Conservation (phyloP, 208 protist genomes). For the Sergeia podlipaevii region DNA sequence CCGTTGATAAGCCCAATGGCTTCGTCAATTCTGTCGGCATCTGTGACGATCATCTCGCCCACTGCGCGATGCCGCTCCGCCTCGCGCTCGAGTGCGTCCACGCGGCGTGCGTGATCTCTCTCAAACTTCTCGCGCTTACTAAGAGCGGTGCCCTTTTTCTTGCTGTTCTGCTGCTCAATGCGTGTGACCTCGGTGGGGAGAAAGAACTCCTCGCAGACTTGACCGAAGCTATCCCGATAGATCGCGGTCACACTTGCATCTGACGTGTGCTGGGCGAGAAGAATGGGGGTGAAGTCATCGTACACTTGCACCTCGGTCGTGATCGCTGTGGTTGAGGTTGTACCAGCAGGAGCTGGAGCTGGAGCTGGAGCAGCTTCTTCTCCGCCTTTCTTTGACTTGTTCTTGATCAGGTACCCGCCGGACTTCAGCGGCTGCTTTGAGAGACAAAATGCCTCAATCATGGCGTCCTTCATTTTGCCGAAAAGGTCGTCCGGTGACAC, state of each 20-base stretch:
- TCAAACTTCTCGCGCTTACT: conserved; percentile 92
- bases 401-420: conserved; percentile 62
- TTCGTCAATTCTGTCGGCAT: conserved; percentile 89
- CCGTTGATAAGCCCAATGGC: conserved; percentile 87
- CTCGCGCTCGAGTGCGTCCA: conserved; percentile 67
- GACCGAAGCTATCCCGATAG: conserved; percentile 80
- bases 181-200: conserved; percentile 84
- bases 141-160: conserved; percentile 63
- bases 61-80: conserved; percentile 56
- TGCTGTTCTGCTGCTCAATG: conserved; percentile 80
- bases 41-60: conserved; percentile 80
- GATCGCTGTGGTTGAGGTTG: background rate
- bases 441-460: conserved; percentile 55
- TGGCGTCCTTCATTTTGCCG: conserved; percentile 29
- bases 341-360: background rate
- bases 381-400: background rate
- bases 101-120: conserved; percentile 80
- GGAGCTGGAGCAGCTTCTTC: background rate
- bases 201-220: conserved; percentile 93
- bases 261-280: conserved; percentile 79
- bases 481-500: conserved; percentile 31
- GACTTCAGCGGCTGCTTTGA: conserved; percentile 28
- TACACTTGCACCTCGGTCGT: conserved; percentile 42
- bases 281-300: conserved; percentile 90
- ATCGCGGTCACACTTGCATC: conserved; percentile 18